These are phyloP conservation scores for Talaromyces islandicus DNA, from an alignment of 2,329 filamentous ascomycete species.

Conservation along the genomic window DNA sequence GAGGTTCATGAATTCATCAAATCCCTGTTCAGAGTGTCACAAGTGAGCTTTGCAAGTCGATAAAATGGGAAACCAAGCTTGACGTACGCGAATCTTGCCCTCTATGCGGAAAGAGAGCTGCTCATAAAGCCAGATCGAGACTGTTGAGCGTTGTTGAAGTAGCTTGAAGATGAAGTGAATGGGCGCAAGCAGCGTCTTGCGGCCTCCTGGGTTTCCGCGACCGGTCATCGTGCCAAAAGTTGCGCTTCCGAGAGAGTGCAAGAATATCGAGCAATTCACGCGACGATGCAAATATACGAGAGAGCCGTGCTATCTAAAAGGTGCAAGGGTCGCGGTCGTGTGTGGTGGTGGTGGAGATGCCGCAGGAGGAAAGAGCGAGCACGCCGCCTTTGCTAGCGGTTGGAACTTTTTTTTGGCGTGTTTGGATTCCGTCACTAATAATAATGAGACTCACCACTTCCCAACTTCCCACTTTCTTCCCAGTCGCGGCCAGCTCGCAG, in stretches of 20 bases:
- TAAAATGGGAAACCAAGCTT: slow-evolving; percentile 2
- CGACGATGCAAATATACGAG: neutral
- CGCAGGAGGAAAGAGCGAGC: neutral
- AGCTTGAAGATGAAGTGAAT: slow-evolving; percentile 95
- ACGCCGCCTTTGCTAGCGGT: slow-evolving; percentile 13
- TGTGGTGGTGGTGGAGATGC: neutral
- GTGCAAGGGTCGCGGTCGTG: neutral
- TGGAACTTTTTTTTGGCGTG: slow-evolving; percentile 25
- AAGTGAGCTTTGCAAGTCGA: neutral
- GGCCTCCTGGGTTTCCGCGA: slow-evolving; percentile 49
- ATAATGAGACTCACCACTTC: slow-evolving; percentile 5
- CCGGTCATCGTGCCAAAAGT: slow-evolving; percentile 42
- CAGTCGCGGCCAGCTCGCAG: slow-evolving; percentile 7
- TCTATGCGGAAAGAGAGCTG: slow-evolving; percentile 91
- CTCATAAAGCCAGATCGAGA: slow-evolving; percentile 96
- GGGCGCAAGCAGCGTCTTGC: slow-evolving; percentile 66
- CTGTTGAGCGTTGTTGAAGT: slow-evolving; percentile 73
- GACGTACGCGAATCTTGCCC: slow-evolving; percentile 82
- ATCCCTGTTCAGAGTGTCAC: slow-evolving; percentile 61
- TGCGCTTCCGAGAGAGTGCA: neutral
- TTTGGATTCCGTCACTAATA: slow-evolving; percentile 13
- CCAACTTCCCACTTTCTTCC: slow-evolving; percentile 19
- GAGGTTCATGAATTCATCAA: slow-evolving; percentile 99
- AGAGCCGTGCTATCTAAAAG: neutral
- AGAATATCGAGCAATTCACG: neutral